Evolutionary conservation across 2,329 filamentous ascomycete species (phyloP), one percentile per base, ranked within the genome.

Genomic region (Aureobasidium sp.): DNA sequence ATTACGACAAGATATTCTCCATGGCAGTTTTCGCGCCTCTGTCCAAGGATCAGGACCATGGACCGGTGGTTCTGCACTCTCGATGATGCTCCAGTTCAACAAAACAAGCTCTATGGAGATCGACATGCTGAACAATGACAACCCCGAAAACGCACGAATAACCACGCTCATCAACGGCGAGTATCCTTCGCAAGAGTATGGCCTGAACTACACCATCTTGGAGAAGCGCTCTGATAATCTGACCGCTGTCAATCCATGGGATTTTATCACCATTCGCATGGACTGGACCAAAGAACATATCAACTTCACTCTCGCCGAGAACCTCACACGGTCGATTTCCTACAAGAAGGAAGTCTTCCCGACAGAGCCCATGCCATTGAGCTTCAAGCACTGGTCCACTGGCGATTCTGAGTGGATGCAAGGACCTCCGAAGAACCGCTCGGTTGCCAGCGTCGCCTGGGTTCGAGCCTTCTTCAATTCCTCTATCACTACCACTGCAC

Each of bases 391-490:
- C 66, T 81, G 78, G 78, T 79, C 78, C 0, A 75, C 73, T 8
- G 79, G 79, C 12, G 77, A 80, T 63, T 64, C 67, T 12, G 74
- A 74, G 63, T 76, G 71, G 2, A 80, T 77, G 71, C 69, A 76
- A 67, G 79, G 79, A 4, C 79, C 79, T 14, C 78, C 79, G 1
- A 48, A 42, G 17, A 71, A 70, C 22, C 68, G 67, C 17, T 74
- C 77, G 1, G 67, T 70, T n/a, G 79, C 78, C 4, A 75, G 75
- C 34, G 68, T 81, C 36, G 76, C 71, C 7, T 81, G 77, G 76
- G 72, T 76, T 7, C 73, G 78, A 25, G 69, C 77, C 36, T 81
- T 81, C 67, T 81, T 81, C 72, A 81, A 81, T 64, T 77, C 77
- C 0, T 79, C 78, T 2, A 65, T 71, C 6, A 76, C 72, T 68